Conservation (phyloP, 495 filamentous ascomycete genomes). For the Halenospora varia region DNA sequence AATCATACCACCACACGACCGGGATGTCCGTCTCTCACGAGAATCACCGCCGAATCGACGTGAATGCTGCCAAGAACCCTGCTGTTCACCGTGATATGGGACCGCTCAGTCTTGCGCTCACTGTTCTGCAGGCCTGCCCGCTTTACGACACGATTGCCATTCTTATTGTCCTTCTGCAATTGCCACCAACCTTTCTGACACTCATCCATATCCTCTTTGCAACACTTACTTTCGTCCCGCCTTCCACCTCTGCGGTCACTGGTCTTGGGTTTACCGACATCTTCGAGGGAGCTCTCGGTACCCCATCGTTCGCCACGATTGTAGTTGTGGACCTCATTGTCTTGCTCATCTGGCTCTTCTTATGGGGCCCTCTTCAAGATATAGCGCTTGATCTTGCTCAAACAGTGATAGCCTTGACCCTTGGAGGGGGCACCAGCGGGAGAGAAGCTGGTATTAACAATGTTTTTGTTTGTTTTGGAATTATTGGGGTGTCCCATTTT, state of each 20-base stretch:
- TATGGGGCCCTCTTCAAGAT: constrained; percentile 84
- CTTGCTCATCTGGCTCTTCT: constrained; percentile 79
- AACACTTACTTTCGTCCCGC: constrained; percentile 86
- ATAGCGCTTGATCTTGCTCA: constrained; percentile 93
- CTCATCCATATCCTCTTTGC: constrained; percentile 93
- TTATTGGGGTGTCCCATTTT: constrained; percentile 67
- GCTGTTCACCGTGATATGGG: constrained; percentile 57
- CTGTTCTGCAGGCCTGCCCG: constrained; percentile 86
- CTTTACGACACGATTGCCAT: constrained; percentile 96
- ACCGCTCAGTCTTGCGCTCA: constrained; percentile 69
- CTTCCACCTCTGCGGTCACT: constrained; percentile 53
- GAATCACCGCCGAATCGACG: constrained; percentile 56
- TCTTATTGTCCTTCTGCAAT: constrained; percentile 92
- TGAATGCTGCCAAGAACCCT: constrained; percentile 63
- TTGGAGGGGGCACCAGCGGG: constrained; percentile 82
- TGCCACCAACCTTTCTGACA: constrained; percentile 87
- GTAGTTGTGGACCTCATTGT: constrained; percentile 78
- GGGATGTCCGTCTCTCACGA: constrained; percentile 37
- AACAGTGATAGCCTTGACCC: constrained; percentile 88
- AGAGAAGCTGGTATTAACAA: constrained; percentile 68
- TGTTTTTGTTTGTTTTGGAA: constrained; percentile 71
- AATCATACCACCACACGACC: constrained; percentile 33
- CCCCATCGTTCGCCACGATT: constrained; percentile 75
- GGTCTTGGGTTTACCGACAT: constrained; percentile 57
- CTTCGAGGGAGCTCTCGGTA: constrained; percentile 66